Percentiles rank a stretch among this genome's conserved stretches.
These are phyloP conservation scores for Acanthamoeba polyphaga DNA, from an alignment of 208 protist species.

Conservation along the genomic window DNA sequence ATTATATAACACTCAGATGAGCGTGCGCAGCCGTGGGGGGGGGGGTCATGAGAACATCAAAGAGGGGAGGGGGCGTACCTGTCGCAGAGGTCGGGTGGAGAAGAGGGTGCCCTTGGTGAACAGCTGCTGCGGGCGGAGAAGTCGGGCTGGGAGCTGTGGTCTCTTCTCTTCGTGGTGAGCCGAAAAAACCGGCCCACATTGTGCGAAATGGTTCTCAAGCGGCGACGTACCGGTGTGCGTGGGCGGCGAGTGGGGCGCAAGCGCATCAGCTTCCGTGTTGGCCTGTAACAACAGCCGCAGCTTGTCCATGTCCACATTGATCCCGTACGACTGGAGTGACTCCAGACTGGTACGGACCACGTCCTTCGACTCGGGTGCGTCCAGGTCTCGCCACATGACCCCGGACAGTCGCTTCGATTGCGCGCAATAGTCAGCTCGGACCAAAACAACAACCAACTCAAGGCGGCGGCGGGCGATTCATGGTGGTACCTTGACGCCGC, in stretches of 20 bases:
- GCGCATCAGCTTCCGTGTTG: conserved; percentile 20
- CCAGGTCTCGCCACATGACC: conserved; percentile 49
- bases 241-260: neutral
- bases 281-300: conserved; percentile 19
- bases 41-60: too few relatives aligned
- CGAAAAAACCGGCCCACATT: too few relatives aligned
- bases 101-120: neutral
- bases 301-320: conserved; percentile 24
- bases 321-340: conserved; percentile 35
- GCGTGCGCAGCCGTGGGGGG: neutral
- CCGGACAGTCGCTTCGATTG: conserved; percentile 4
- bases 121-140: too few relatives aligned
- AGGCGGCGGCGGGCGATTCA: neutral
- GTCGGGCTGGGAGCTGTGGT: too few relatives aligned
- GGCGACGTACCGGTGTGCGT: neutral
- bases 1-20: neutral
- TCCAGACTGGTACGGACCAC: neutral
- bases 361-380: conserved; percentile 51
- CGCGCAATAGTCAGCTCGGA: neutral
- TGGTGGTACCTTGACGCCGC: conserved; percentile 14
- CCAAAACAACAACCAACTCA: neutral
- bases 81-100: neutral
- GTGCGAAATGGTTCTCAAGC: neutral
- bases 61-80: neutral
- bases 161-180: neutral